Percentiles rank a stretch among this genome's conserved stretches.
Conservation (phyloP, 352 stramenopile genomes). For the Phytophthora sojae region DNA sequence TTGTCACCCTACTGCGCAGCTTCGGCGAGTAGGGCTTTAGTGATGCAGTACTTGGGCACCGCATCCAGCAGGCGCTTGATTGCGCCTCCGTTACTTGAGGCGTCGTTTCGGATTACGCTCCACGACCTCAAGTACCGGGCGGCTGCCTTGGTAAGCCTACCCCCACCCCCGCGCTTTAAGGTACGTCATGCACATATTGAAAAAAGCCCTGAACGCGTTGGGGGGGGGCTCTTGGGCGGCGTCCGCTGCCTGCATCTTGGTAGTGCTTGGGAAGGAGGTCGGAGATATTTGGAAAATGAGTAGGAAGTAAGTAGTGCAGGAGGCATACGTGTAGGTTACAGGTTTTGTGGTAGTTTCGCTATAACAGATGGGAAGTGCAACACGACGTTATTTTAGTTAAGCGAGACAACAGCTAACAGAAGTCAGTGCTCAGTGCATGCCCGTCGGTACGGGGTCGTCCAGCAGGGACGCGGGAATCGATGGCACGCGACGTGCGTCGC, state of each 20-base stretch:
- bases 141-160: constrained; percentile 1
- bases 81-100: neutral
- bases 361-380: neutral
- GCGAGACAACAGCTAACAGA: neutral
- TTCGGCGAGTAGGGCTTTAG: constrained; percentile 5
- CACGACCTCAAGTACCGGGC: constrained; percentile 9
- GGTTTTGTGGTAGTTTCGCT: neutral
- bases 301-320: too few species aligned
- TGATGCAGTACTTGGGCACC: constrained; percentile 5
- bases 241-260: neutral
- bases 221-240: neutral
- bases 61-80: neutral
- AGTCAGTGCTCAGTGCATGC: constrained; percentile 5
- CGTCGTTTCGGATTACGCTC: neutral
- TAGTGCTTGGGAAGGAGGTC: too few species aligned
- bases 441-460: neutral
- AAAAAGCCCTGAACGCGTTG: neutral
- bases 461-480: neutral
- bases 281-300: too few species aligned
- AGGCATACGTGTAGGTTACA: neutral
- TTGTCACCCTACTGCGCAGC: neutral
- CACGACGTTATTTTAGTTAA: neutral
- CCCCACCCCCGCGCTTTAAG: neutral
- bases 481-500: neutral
- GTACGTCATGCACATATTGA: neutral